phyloP scores from a whole-genome alignment of 2,329 filamentous ascomycete genomes.

The Aspergillus niger region DNA sequence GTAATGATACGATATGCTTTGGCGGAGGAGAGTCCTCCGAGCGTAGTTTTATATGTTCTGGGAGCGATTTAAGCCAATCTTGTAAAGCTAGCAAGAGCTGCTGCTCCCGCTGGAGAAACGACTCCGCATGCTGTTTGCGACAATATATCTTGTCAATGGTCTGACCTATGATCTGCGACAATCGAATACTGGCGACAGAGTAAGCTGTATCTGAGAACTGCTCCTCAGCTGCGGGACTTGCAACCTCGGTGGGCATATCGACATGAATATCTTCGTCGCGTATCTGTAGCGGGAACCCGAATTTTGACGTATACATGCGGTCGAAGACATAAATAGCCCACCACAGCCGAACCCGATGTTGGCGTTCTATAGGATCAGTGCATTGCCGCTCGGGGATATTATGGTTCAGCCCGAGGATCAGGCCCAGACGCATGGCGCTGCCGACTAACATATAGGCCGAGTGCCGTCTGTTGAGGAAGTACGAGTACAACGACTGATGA shows the following conservation, averaged over 20 bases:
- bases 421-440: constrained; percentile 41
- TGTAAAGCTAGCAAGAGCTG: constrained; percentile 34
- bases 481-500: constrained; percentile 25
- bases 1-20: constrained; percentile 31
- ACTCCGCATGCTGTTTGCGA: constrained; percentile 25
- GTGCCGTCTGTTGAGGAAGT: constrained; percentile 31
- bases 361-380: constrained; percentile 34
- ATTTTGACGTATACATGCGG: constrained; percentile 49
- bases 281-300: constrained; percentile 50
- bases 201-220: constrained; percentile 37
- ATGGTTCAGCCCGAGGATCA: constrained; percentile 46
- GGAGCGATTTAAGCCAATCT: constrained; percentile 34
- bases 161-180: constrained; percentile 32
- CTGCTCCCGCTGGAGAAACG: constrained; percentile 37
- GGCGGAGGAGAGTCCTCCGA: constrained; percentile 14
- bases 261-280: constrained; percentile 47
- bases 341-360: constrained; percentile 35
- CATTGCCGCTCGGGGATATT: constrained; percentile 30
- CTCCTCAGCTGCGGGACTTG: constrained; percentile 23
- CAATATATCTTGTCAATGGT: constrained; percentile 31
- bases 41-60: constrained; percentile 29
- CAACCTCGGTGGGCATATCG: constrained; percentile 28
- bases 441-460: constrained; percentile 34
- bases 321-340: constrained; percentile 37
- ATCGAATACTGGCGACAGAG: constrained; percentile 31